These are phyloP conservation scores for Odonthalia washingtoniensis DNA, from an alignment of 31 red algal species.

Conservation along the genomic window DNA sequence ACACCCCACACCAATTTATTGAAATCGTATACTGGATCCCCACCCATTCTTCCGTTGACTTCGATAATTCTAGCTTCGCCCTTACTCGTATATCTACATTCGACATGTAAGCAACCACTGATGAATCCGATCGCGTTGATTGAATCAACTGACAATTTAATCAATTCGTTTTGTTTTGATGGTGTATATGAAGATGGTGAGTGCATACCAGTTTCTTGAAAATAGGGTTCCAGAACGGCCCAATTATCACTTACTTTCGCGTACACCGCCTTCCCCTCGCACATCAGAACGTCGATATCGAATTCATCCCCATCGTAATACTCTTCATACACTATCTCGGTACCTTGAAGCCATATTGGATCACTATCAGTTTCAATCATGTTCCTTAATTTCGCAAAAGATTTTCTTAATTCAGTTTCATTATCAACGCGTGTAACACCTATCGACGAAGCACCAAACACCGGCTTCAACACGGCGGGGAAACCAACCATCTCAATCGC, in stretches of 20 bases:
- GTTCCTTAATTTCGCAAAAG: constrained; percentile 56
- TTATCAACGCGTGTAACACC: constrained; percentile 75
- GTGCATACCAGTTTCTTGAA: constrained; percentile 93
- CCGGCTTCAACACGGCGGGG: constrained; percentile 92
- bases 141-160: constrained; percentile 68
- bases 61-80: constrained; percentile 96
- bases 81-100: constrained; percentile 88
- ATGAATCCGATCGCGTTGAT: constrained; percentile 84
- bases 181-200: constrained; percentile 86
- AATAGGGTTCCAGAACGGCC: constrained; percentile 95
- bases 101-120: constrained; percentile 94
- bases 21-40: constrained; percentile 86
- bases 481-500: constrained; percentile 89
- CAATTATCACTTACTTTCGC: constrained; percentile 93
- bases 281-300: constrained; percentile 91
- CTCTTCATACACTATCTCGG: constrained; percentile 92
- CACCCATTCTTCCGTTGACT: constrained; percentile 98
- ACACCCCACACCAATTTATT: constrained; percentile 93
- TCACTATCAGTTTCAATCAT: constrained; percentile 68
- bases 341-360: constrained; percentile 90
- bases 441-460: constrained; percentile 87
- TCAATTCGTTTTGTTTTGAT: constrained; percentile 73
- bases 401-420: constrained; percentile 34
- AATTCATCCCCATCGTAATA: constrained; percentile 98
- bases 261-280: constrained; percentile 85